These are phyloP conservation scores for Talaromyces stipitatus DNA, from an alignment of 495 filamentous ascomycete genomes.

Conservation along the genomic window DNA sequence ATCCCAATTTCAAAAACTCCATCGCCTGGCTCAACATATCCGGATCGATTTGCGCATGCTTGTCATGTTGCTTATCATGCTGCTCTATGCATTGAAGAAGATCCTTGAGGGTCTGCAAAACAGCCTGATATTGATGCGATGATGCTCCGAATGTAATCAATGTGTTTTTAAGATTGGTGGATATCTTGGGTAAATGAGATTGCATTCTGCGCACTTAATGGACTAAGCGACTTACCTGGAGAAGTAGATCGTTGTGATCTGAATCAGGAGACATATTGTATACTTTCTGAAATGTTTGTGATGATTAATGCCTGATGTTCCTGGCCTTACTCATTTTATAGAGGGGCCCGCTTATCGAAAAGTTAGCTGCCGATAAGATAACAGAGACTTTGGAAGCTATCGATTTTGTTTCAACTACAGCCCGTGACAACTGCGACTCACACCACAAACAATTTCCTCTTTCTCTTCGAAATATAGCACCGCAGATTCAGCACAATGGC, in stretches of 20 bases:
- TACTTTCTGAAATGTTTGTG: neutral
- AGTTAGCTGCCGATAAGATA: neutral
- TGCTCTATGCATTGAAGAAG: constrained; percentile 27
- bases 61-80: neutral
- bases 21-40: constrained; percentile 30
- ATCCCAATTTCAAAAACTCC: constrained; percentile 31
- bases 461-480: neutral
- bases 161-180: constrained; percentile 33
- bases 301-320: neutral
- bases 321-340: neutral
- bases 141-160: constrained; percentile 32
- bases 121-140: constrained; percentile 30
- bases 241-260: constrained; percentile 8
- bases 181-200: constrained; percentile 25
- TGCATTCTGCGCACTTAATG: neutral
- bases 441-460: no score
- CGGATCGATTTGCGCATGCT: constrained; percentile 15
- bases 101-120: constrained; percentile 30
- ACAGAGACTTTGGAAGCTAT: neutral
- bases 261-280: neutral
- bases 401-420: neutral
- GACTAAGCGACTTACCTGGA: constrained; percentile 2
- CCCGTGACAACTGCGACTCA: neutral
- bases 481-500: constrained; percentile 25
- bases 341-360: neutral